Evolutionary conservation across 306 rosid genomes (phyloP).

Genomic region (Glycyrrhiza uralensis): DNA sequence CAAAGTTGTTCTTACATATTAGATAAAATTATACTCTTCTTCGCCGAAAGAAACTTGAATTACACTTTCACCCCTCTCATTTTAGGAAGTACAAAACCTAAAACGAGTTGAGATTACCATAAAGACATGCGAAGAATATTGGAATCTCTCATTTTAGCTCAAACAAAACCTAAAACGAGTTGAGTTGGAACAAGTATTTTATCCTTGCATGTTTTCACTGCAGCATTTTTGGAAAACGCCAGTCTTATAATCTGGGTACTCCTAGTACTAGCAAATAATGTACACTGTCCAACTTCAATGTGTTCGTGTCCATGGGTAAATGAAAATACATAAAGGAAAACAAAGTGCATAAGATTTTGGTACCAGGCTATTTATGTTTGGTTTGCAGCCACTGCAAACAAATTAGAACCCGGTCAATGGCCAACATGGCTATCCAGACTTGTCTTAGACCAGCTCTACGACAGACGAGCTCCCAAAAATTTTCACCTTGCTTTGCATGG

Average conservation of each 20-base stretch:
- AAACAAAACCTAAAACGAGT: not conserved
- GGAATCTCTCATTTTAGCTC: not conserved
- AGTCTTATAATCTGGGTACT: conserved; percentile 17
- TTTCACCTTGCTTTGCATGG: conserved; percentile 12
- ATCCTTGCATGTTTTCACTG: not conserved
- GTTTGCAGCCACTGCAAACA: conserved; percentile 30
- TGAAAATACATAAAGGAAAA: conserved; percentile 9
- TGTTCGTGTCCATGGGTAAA: conserved; percentile 4
- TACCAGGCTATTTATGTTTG: conserved; percentile 36
- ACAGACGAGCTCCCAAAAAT: conserved; percentile 29
- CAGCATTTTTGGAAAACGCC: conserved; percentile 19
- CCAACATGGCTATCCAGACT: conserved; percentile 19
- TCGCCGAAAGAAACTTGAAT: too few relatives aligned
- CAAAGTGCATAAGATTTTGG: conserved; percentile 32
- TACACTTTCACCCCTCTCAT: too few relatives aligned
- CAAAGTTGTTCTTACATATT: too few relatives aligned
- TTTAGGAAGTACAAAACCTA: too few relatives aligned
- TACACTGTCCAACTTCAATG: conserved; percentile 33
- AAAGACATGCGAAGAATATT: not conserved
- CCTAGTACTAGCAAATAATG: conserved; percentile 37
- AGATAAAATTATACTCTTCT: too few relatives aligned
- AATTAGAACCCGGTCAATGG: conserved; percentile 7
- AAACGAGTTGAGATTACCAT: not conserved
- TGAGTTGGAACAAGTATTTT: conserved; percentile 15
- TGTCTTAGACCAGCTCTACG: conserved; percentile 25